Conservation (phyloP, 352 stramenopile species). For the Phytophthora capsici region DNA sequence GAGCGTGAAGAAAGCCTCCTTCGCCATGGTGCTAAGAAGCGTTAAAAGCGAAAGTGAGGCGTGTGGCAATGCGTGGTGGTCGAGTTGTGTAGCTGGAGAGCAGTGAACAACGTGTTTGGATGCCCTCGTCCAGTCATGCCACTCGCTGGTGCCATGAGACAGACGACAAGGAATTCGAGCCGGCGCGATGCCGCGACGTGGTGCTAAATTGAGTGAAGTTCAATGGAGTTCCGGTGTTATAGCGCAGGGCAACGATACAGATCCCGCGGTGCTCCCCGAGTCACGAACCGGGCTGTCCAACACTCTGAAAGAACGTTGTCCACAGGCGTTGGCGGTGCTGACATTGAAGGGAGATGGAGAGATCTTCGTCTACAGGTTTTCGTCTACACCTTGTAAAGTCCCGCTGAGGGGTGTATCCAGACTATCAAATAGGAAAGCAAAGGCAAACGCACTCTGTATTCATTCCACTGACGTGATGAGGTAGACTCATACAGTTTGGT, state of each 20-base stretch:
- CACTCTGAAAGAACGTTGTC: background rate
- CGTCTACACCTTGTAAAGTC: constrained; percentile 4
- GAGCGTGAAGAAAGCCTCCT: constrained; percentile 28
- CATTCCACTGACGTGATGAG: background rate
- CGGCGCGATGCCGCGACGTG: constrained; percentile 17
- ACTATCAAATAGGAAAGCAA: background rate
- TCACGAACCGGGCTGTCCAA: constrained; percentile 4
- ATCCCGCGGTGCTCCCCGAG: constrained; percentile 8
- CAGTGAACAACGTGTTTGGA: constrained; percentile 11
- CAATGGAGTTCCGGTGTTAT: constrained; percentile 19
- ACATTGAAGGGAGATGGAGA: background rate
- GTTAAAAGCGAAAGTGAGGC: constrained; percentile 21
- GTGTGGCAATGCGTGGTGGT: constrained; percentile 17
- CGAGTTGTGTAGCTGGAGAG: constrained; percentile 1
- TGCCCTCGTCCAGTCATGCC: constrained; percentile 35
- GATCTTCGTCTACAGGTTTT: constrained; percentile 11
- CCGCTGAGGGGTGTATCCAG: background rate
- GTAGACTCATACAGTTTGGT: constrained; percentile 28
- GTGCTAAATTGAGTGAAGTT: constrained; percentile 17
- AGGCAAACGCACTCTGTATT: constrained; percentile 2
- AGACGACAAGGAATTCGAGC: constrained; percentile 24
- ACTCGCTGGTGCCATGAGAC: constrained; percentile 13
- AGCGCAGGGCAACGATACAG: constrained; percentile 18
- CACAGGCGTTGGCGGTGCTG: background rate
- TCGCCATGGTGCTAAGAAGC: constrained; percentile 36